These are phyloP conservation scores for Ramalina peruviana DNA, from an alignment of 495 filamentous ascomycete genomes.

Conservation along the genomic window DNA sequence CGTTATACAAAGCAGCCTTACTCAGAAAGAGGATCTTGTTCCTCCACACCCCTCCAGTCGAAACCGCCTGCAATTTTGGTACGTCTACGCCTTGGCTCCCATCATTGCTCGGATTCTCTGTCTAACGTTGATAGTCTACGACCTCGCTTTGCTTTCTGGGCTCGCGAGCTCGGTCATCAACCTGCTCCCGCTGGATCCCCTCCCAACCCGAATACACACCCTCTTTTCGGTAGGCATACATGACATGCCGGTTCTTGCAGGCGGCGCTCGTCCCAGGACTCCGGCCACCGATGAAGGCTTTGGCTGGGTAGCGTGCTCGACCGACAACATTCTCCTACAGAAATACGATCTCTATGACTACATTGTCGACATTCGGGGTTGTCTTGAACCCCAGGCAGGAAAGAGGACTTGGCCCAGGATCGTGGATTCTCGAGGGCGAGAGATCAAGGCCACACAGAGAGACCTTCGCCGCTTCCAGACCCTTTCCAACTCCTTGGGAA, in stretches of 20 bases:
- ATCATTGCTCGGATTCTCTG: not conserved
- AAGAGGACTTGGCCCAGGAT: conserved; percentile 62
- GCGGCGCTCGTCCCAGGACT: conserved; percentile 24
- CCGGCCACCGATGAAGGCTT: conserved; percentile 23
- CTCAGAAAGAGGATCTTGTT: conserved; percentile 80
- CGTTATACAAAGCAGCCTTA: conserved; percentile 77
- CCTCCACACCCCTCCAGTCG: conserved; percentile 70
- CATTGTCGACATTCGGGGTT: conserved; percentile 63
- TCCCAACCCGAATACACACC: conserved; percentile 51
- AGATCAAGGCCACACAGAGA: conserved; percentile 78
- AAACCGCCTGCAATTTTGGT: conserved; percentile 81
- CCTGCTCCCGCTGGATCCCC: conserved; percentile 44
- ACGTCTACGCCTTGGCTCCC: conserved; percentile 17
- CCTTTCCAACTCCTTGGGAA: conserved; percentile 14
- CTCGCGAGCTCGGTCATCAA: conserved; percentile 51
- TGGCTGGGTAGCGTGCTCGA: conserved; percentile 89
- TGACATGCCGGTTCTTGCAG: conserved; percentile 63
- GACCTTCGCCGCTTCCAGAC: conserved; percentile 68
- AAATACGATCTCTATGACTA: conserved; percentile 81
- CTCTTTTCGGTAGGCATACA: conserved; percentile 86
- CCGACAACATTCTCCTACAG: conserved; percentile 75
- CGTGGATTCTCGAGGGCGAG: conserved; percentile 41
- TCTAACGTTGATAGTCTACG: conserved; percentile 49
- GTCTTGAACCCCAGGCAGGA: conserved; percentile 39
- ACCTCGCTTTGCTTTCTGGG: conserved; percentile 79